Base-by-base conservation (phyloP, 129 eudicot species). In the Deinandra increscens region DNA sequence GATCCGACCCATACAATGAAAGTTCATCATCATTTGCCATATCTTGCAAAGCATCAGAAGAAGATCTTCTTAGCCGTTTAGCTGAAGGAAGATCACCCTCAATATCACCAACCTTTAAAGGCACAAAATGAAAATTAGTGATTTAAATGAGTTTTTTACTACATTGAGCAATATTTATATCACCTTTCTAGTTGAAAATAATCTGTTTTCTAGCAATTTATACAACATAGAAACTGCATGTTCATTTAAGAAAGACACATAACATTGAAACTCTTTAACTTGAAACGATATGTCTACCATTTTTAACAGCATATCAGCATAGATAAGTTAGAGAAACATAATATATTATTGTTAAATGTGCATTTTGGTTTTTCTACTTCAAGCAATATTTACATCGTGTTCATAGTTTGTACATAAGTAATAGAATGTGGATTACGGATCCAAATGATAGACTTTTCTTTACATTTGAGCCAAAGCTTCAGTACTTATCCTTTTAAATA, bases 1-100 rank as follows among this genome's bases (percentile, higher is more conserved):
- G 87, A 80, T 84, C 90, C 11, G 96, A 80, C 34, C 97, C 96
- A 87, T 87, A 90, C 36, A 94, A 84, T 20, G 96, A 81, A 69
- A 94, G 93, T 75, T 94, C 99, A 26, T 94, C 99, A 36, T 84
- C 91, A 75, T 78, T 81, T 69, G 81, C 84, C 76, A 94, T 83
- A 75, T 94, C 99, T 82, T 83, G 97, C 75, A 90, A 72, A 65
- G 90, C 97, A 79, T 94, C 99, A 44, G 99, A 89, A 51, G 98
- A 83, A 44, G 99, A 94, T 70, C 80, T 87, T 49, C 93, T 60
- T 59, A 89, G 73, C 62, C 97, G 75, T 82, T 94, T 94, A 63
- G 88, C 75, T 68, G 80, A 64, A 10, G 96, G 97, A 59, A 75
- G 69, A 59, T 85, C 96, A 37, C 93, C 87, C 75, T 90, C 99